phyloP scores from a whole-genome alignment of 108 stramenopile species.

The Chaetoceros muelleri region DNA sequence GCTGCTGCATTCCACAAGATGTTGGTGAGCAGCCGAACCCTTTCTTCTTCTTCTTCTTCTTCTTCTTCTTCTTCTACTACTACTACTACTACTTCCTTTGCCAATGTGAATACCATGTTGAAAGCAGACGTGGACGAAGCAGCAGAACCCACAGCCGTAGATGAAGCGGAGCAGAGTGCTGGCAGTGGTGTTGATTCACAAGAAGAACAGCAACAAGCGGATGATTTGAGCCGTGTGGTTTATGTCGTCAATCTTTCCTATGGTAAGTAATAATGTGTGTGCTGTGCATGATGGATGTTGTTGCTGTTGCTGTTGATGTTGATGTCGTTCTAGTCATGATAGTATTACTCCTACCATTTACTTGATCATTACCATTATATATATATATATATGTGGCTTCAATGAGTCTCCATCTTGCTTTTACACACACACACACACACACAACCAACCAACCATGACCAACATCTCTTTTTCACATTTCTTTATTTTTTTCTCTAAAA shows the following conservation, averaged over 20 bases:
- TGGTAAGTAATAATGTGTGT: constrained; percentile 13
- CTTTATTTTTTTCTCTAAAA: background rate
- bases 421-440: no score
- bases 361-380: no score
- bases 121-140: background rate
- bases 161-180: background rate
- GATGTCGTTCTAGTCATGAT: no score
- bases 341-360: no score
- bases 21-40: background rate
- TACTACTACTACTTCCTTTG: background rate
- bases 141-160: background rate
- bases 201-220: background rate
- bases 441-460: background rate
- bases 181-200: no score
- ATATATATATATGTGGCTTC: no score
- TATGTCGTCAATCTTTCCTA: constrained; percentile 40
- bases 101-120: background rate
- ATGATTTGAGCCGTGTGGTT: constrained; percentile 12
- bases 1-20: no score
- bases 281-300: background rate
- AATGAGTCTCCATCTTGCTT: no score
- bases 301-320: background rate
- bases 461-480: background rate
- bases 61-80: background rate
- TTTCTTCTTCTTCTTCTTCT: background rate